Conservation (phyloP, 148 eudicot species). For the Polygonum aviculare region DNA sequence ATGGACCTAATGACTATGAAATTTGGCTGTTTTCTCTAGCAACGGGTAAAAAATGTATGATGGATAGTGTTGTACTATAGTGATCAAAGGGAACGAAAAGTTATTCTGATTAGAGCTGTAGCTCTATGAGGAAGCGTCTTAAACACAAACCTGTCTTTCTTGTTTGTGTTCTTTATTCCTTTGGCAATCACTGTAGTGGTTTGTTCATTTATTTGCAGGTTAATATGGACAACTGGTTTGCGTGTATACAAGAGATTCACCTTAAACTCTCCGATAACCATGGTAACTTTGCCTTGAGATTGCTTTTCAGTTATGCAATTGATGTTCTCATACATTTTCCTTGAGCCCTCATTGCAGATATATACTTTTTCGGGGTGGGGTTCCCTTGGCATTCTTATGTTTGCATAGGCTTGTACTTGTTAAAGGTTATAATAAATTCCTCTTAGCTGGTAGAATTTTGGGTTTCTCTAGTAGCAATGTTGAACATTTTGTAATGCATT, state of each 20-base stretch:
- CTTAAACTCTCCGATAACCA: slow-evolving; percentile 51
- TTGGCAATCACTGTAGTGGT: background rate
- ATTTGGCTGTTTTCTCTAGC: background rate
- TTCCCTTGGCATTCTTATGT: background rate
- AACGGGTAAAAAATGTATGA: background rate
- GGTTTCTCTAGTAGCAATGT: background rate
- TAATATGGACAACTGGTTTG: slow-evolving; percentile 81
- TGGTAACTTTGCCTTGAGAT: slow-evolving; percentile 35
- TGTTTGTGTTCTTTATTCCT: background rate
- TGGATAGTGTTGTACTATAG: background rate
- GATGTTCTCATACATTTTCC: background rate
- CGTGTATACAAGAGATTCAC: slow-evolving; percentile 86
- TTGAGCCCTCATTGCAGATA: background rate
- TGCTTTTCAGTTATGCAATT: background rate
- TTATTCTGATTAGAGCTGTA: background rate
- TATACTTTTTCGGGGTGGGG: background rate
- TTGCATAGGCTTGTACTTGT: background rate
- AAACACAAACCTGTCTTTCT: background rate
- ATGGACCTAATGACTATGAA: background rate
- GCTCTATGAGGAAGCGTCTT: background rate
- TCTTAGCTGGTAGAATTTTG: background rate
- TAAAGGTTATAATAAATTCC: background rate
- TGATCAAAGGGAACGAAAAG: background rate
- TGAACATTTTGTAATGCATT: background rate
- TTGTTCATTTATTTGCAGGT: slow-evolving; percentile 37